Conservation (phyloP, 305 asterid genomes). For the Fraxinus velutina region DNA sequence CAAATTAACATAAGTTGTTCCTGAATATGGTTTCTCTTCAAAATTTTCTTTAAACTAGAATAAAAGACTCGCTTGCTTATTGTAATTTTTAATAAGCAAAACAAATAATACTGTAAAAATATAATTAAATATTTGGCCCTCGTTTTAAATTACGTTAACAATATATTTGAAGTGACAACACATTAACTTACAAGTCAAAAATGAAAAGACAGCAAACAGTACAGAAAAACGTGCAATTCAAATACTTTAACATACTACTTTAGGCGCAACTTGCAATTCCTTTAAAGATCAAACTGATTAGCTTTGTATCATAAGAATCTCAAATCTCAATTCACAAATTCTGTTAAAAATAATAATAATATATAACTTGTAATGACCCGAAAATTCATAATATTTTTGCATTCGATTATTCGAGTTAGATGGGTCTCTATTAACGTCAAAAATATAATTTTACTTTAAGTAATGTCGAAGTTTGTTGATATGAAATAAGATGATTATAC, state of each 20-base stretch:
- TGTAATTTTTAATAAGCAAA: no score
- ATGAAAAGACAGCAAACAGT: neutral
- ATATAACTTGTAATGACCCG: neutral
- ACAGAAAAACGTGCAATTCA: neutral
- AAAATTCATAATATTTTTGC: neutral
- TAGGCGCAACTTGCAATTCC: neutral
- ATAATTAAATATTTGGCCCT: no score
- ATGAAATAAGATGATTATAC: no score
- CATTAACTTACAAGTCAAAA: neutral
- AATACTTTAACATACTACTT: neutral
- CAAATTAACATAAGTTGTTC: no score
- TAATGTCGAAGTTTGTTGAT: neutral
- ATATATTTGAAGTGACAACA: no score
- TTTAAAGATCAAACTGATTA: neutral
- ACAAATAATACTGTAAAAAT: no score
- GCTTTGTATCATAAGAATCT: neutral
- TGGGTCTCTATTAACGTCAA: neutral
- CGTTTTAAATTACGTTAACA: no score
- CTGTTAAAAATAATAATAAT: neutral
- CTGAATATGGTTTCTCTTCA: no score
- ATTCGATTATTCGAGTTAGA: neutral
- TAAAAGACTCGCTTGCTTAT: no score
- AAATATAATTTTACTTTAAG: no score
- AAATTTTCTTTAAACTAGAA: no score
- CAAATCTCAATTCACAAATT: neutral